Base-by-base conservation (phyloP, 2,329 filamentous ascomycete species). In the Teratosphaeria gauchensis region DNA sequence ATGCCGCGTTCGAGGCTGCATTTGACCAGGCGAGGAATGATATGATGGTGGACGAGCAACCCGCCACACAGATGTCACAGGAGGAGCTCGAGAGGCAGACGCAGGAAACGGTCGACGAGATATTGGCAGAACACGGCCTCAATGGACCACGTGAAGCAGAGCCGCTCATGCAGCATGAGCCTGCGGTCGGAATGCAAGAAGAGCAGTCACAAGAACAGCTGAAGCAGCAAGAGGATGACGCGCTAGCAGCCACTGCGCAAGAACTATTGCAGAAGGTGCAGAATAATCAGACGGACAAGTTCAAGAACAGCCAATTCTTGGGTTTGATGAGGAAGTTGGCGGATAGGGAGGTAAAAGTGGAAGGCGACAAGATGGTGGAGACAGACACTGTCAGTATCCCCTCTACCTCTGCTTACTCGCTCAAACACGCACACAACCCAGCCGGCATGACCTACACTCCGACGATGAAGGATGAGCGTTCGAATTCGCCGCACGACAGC, bases 301-400 rank as follows among this genome's bases (percentile, higher is more conserved):
- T 94, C 72, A 83, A 85, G 66, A 84, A 91, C 68, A 92, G 88
- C 64, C 83, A 83, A 59, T 95, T 95, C 68, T 74, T 92, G 0
- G 79, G 82, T 3, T 76, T 95, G 53, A 94, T 95, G 89, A 83
- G 87, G 31, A 82, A 83, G 60, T 82, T 94, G 57, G 82, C 87
- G 56, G 84, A 89, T 68, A 79, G 82, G 58, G 85, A 94, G 74
- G 84, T 91, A 14, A 81, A 82, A 54, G 84, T 94, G 42, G 80
- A 89, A 63, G 88, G 86, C 48, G 86, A 90, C 69, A 82, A 84
- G 66, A 78, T 88, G 66, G 83, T 87, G 53, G 79, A 82, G 67
- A 75, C 77, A 59, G 69, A 70, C 60, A 75, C 72, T 70, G 62
- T 55, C 35, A 55, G 54, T 55, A 55, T 48, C 19, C 42, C 42